Conservation (phyloP, 75 land plant genomes). For the Cupressus sempervirens region DNA sequence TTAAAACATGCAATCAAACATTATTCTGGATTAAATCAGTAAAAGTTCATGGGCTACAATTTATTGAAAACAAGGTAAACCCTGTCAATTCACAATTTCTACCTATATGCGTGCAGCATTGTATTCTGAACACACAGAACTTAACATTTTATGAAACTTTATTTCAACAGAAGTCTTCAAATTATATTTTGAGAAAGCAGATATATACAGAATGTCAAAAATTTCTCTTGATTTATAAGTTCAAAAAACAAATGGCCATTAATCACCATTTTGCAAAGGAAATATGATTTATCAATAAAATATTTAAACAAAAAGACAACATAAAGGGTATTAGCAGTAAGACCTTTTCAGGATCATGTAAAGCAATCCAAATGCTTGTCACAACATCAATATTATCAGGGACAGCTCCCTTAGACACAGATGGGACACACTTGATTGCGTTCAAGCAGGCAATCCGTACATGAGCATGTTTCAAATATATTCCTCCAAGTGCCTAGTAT, state of each 20-base stretch:
- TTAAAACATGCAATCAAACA: no score
- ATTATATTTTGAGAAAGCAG: neutral
- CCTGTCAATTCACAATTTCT: no score
- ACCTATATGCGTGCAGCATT: no score
- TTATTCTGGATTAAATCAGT: no score
- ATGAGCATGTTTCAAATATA: slow-evolving; percentile 83
- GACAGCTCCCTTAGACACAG: slow-evolving; percentile 55
- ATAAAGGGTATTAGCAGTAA: neutral
- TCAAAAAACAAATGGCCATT: neutral
- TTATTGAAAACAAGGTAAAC: no score
- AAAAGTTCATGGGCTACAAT: no score
- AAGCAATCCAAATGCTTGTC: slow-evolving; percentile 86
- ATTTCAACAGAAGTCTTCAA: neutral
- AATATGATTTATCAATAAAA: neutral
- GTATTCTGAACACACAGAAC: no score
- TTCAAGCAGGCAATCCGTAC: slow-evolving; percentile 90
- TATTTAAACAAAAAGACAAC: neutral
- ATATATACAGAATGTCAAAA: neutral
- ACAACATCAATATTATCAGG: slow-evolving; percentile 55
- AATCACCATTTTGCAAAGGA: neutral
- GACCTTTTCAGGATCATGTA: slow-evolving; percentile 95
- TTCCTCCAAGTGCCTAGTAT: slow-evolving; percentile 78
- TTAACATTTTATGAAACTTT: neutral
- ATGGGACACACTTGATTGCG: slow-evolving; percentile 81
- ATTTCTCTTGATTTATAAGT: neutral